Conservation (phyloP, 2,329 filamentous ascomycete species). For the Trichoderma asperellum region DNA sequence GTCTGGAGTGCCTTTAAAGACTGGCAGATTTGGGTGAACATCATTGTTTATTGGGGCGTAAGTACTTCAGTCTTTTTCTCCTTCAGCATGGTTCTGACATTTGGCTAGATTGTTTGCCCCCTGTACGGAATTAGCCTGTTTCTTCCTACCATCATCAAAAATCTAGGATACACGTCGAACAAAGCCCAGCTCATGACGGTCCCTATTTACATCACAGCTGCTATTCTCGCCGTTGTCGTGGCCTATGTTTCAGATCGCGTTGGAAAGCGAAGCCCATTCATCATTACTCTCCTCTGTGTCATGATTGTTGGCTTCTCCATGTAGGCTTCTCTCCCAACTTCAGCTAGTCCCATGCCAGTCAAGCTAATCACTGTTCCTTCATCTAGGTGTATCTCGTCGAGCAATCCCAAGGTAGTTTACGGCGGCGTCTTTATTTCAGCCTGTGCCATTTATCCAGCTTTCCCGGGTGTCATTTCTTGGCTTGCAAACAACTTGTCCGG, state of each 20-base stretch:
- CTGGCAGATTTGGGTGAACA: constrained; percentile 73
- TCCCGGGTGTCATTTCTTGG: constrained; percentile 81
- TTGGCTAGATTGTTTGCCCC: constrained; percentile 53
- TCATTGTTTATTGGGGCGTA: constrained; percentile 68
- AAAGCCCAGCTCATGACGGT: constrained; percentile 69
- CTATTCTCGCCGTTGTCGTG: constrained; percentile 57
- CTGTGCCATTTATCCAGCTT: constrained; percentile 77
- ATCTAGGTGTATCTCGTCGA: constrained; percentile 60
- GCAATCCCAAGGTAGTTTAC: constrained; percentile 66
- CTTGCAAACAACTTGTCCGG: constrained; percentile 75
- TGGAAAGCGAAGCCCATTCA: constrained; percentile 59
- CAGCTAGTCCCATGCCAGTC: background rate
- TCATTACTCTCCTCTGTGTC: constrained; percentile 55
- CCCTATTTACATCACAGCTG: constrained; percentile 63
- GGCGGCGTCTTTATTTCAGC: constrained; percentile 77
- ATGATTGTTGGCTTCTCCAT: constrained; percentile 63
- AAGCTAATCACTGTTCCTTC: background rate
- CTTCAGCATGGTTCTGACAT: background rate
- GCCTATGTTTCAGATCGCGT: constrained; percentile 60
- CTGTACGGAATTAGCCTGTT: constrained; percentile 62
- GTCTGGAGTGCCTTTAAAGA: constrained; percentile 74
- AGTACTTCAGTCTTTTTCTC: constrained; percentile 38
- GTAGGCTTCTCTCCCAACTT: constrained; percentile 34
- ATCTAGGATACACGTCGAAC: constrained; percentile 60
- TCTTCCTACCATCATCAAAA: constrained; percentile 66